Conservation (phyloP, 257 asterid genomes). For the Marsdenia floribunda region DNA sequence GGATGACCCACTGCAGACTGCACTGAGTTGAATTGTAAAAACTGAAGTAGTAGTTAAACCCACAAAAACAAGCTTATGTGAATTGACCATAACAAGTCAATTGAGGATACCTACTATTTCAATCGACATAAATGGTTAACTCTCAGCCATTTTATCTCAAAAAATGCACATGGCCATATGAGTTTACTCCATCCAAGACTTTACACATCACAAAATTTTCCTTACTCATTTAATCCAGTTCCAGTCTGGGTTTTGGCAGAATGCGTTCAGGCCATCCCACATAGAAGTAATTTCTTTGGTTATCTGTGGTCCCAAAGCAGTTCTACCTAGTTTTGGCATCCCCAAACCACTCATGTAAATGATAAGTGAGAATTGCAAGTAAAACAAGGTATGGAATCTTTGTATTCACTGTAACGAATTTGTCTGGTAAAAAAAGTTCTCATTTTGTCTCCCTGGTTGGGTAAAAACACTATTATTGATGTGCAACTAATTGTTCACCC, state of each 20-base stretch:
- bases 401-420: background rate
- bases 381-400: background rate
- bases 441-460: background rate
- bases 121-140: background rate
- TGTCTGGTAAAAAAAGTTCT: background rate
- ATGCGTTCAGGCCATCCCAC: background rate
- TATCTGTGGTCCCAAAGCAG: conserved; percentile 7
- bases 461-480: too few relatives aligned
- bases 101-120: background rate
- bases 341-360: background rate
- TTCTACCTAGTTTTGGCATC: background rate
- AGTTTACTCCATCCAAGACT: background rate
- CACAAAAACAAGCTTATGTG: background rate
- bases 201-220: background rate
- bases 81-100: conserved; percentile 4
- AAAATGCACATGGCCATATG: background rate
- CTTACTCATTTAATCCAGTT: background rate
- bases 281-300: background rate
- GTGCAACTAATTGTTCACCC: background rate
- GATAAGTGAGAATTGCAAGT: background rate
- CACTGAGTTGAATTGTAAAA: background rate
- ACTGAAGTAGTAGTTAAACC: background rate
- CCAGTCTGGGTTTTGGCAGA: background rate
- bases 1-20: conserved; percentile 1
- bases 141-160: background rate